Evolutionary conservation across 148 eudicot species (phyloP).

Genomic region (Polygonum aviculare): DNA sequence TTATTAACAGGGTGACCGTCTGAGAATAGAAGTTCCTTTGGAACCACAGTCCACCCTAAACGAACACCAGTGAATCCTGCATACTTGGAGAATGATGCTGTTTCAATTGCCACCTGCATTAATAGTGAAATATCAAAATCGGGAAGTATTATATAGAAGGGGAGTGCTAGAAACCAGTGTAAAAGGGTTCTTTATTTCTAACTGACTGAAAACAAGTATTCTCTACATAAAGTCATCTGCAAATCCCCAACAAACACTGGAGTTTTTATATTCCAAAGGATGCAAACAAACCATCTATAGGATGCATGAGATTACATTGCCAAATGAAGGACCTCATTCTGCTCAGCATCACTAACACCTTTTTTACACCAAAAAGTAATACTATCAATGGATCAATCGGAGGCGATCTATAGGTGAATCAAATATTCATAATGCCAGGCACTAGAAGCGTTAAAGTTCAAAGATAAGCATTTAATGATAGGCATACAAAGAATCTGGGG

Average conservation of each 20-base stretch:
- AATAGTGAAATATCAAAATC: neutral
- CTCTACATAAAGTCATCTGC: neutral
- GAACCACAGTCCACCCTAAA: slow-evolving; percentile 88
- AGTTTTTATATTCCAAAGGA: neutral
- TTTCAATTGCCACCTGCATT: slow-evolving; percentile 78
- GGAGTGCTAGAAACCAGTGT: no score
- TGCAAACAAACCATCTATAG: neutral
- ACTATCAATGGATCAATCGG: neutral
- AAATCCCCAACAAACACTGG: neutral
- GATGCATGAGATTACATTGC: neutral
- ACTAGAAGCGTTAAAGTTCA: neutral
- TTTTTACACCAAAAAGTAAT: neutral
- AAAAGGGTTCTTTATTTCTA: neutral
- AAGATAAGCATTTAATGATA: neutral
- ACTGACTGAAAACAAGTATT: neutral
- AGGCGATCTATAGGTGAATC: neutral
- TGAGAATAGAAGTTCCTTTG: slow-evolving; percentile 66
- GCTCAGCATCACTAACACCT: neutral
- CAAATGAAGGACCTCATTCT: neutral
- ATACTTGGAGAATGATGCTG: slow-evolving; percentile 85
- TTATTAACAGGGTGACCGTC: slow-evolving; percentile 86
- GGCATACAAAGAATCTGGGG: neutral
- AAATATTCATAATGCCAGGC: neutral
- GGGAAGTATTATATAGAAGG: neutral
- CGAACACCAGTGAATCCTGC: slow-evolving; percentile 98